phyloP scores from a whole-genome alignment of 257 asterid genomes.

The Solanum medicagineum region DNA sequence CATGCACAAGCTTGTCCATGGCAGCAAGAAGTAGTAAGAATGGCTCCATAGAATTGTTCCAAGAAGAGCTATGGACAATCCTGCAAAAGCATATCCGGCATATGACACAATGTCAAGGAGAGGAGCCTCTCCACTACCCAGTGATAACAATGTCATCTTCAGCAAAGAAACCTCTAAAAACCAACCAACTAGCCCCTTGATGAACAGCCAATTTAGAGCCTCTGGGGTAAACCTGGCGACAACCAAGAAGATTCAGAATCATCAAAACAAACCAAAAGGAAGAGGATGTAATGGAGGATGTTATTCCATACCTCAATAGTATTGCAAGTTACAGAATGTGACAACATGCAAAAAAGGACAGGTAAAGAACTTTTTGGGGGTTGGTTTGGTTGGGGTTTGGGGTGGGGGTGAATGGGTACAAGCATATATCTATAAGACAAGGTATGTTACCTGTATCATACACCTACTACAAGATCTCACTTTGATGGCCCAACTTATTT shows the following conservation, averaged over 20 bases:
- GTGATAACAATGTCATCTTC: conserved; percentile 19
- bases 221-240: conserved; percentile 28
- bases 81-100: conserved; percentile 18
- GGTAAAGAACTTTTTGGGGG: background rate
- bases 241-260: background rate
- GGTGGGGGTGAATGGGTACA: background rate
- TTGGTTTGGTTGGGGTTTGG: too few species aligned
- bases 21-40: conserved; percentile 20
- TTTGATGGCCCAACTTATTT: background rate
- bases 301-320: background rate
- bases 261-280: background rate
- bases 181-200: conserved; percentile 33
- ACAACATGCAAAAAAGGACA: background rate
- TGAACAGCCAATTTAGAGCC: conserved; percentile 30
- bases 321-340: background rate
- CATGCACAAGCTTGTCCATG: conserved; percentile 21
- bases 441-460: background rate
- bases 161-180: conserved; percentile 20
- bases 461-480: background rate
- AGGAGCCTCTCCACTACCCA: conserved; percentile 26
- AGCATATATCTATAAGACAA: background rate
- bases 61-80: conserved; percentile 15
- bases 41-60: conserved; percentile 19
- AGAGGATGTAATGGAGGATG: background rate
- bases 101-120: conserved; percentile 24